A percentile compares a stretch with the other conserved stretches of the same genome.
phyloP scores from a whole-genome alignment of 2,329 filamentous ascomycete species.

The Paramyrothecium roridum region DNA sequence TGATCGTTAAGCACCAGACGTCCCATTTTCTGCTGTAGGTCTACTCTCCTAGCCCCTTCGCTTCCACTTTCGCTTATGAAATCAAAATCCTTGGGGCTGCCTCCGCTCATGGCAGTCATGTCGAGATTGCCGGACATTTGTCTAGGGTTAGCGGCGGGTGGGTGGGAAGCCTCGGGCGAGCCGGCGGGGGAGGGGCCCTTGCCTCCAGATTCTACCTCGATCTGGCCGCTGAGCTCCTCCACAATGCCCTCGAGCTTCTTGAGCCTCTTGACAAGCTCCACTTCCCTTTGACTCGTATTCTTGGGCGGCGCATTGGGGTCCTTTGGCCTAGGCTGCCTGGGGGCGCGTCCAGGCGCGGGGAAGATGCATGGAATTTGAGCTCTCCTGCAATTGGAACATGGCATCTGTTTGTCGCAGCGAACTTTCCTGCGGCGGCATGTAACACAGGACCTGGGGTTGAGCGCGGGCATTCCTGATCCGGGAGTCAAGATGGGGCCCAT shows the following conservation, averaged over 20 bases:
- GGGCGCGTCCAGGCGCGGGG: constrained; percentile 70
- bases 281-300: constrained; percentile 58
- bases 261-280: constrained; percentile 69
- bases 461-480: constrained; percentile 25
- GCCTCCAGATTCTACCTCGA: constrained; percentile 47
- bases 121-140: constrained; percentile 7
- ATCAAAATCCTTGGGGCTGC: constrained; percentile 20
- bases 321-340: constrained; percentile 62
- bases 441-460: constrained; percentile 48
- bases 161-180: constrained; percentile 19
- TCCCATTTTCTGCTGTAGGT: constrained; percentile 52
- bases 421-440: constrained; percentile 60
- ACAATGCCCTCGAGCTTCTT: constrained; percentile 75
- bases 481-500: constrained; percentile 29
- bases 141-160: constrained; percentile 2
- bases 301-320: constrained; percentile 61
- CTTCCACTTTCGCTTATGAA: constrained; percentile 27
- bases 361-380: constrained; percentile 71
- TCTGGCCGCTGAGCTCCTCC: constrained; percentile 63
- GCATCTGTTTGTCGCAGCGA: constrained; percentile 74
- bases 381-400: constrained; percentile 71
- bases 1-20: constrained; percentile 67
- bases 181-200: constrained; percentile 24
- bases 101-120: constrained; percentile 3
- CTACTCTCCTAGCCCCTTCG: constrained; percentile 20